Percentiles rank a stretch among this genome's conserved stretches.
Evolutionary conservation across 371 early-diverging fungal species (phyloP).

Genomic region (Paraphysoderma sedebokerense): DNA sequence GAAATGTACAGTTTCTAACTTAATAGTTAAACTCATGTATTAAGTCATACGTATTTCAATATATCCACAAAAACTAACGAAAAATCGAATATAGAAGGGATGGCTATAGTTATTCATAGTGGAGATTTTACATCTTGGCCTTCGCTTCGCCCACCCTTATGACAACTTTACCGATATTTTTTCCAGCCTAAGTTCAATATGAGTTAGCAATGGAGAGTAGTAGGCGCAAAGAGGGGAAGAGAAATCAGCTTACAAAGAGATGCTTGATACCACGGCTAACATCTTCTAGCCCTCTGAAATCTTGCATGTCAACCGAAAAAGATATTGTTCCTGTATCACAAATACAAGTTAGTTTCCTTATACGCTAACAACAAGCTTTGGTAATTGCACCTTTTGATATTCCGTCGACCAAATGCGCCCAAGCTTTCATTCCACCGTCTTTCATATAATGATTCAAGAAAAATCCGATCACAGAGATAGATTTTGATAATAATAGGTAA

Average conservation of each 20-base stretch:
- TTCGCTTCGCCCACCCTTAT: constrained; percentile 7
- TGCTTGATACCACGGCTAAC: constrained; percentile 23
- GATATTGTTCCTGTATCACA: constrained; percentile 16
- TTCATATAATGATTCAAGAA: constrained; percentile 20
- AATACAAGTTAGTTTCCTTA: constrained; percentile 15
- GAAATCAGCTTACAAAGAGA: constrained; percentile 7
- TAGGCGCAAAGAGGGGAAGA: neutral
- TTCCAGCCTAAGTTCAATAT: constrained; percentile 12
- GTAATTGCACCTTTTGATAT: constrained; percentile 2
- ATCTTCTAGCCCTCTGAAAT: constrained; percentile 17
- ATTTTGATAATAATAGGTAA: constrained; percentile 23
- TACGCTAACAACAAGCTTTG: constrained; percentile 10
- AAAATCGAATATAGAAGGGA: too few relatives aligned
- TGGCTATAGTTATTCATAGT: too few relatives aligned
- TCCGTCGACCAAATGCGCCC: neutral
- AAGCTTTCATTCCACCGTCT: neutral
- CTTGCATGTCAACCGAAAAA: constrained; percentile 21
- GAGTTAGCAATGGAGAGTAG: neutral
- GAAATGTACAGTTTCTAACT: too few relatives aligned
- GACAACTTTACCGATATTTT: constrained; percentile 36
- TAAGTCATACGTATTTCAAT: too few relatives aligned
- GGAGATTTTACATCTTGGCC: neutral
- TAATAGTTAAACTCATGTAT: too few relatives aligned
- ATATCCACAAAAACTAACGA: too few relatives aligned
- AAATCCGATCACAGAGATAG: constrained; percentile 36